Base-by-base conservation (phyloP, 257 asterid genomes). In the Mitragyna speciosa region DNA sequence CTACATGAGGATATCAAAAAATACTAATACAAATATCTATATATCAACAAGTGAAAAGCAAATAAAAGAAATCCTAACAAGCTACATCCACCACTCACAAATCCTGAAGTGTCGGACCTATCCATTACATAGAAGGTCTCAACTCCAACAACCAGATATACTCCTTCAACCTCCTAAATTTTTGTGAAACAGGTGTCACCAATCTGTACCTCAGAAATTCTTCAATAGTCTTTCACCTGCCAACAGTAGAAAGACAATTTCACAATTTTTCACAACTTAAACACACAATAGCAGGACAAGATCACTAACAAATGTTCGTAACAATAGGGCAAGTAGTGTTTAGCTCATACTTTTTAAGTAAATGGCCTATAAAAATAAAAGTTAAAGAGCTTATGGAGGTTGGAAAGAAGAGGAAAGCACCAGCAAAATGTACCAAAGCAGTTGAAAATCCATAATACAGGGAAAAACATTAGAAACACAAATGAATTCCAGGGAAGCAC, bases 71-170 rank as follows among this genome's bases (percentile, higher is more conserved):
- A 82, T 31, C 86, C 82, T 17, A 81, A 72, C 80, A 83, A 83
- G 82, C 87, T 84, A 76, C 88, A 82, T 76, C 97, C 98, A 74
- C 98, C 93, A 54, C 97, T 94, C 86, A 94, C 93, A 81, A 94
- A 92, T 71, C 97, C 93, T 45, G 97, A 92, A 54, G 94, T 92
- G 82, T 94, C 97, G 1, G 90, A 69, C 84, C 98, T 89, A 84
- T 92, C 97, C 98, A 94, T 94, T 80, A 58, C 20, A 76, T 80
- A 65, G 64, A 75, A 80, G 22, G 75, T 88, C 49, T 41, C 52
- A 28, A 54, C 61, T 24, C 72, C 31, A 48, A 66, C 22, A 43
- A 58, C 31, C 17, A 47, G 43, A 81, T 48, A 26, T 39, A 33
- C 75, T 70, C 49, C 84, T 76, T 76, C 43, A 33, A 76, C 58